Percentiles rank a stretch among this genome's conserved stretches.
Evolutionary conservation across 495 filamentous ascomycete genomes (phyloP).

Genomic region (Penicillium atrosanguineum): DNA sequence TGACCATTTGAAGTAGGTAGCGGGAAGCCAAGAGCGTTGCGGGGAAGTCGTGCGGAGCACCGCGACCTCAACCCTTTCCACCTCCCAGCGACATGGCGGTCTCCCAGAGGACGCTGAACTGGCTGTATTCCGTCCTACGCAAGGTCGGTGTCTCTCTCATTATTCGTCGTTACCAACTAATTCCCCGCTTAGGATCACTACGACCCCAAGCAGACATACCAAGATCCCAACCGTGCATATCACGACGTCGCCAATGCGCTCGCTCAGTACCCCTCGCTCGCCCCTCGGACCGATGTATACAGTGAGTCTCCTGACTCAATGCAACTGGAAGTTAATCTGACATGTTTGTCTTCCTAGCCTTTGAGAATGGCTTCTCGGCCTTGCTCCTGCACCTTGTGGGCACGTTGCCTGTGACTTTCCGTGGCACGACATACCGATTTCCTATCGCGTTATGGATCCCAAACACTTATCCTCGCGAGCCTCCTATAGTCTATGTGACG

Average conservation of each 20-base stretch:
- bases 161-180: not conserved
- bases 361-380: slow-evolving; percentile 82
- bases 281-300: slow-evolving; percentile 93
- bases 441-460: slow-evolving; percentile 95
- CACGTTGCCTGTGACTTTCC: slow-evolving; percentile 83
- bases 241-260: slow-evolving; percentile 83
- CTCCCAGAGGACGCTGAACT: slow-evolving; percentile 84
- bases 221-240: slow-evolving; percentile 87
- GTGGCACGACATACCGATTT: slow-evolving; percentile 86
- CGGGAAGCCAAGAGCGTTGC: slow-evolving; percentile 18
- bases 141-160: slow-evolving; percentile 52
- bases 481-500: slow-evolving; percentile 83
- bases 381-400: slow-evolving; percentile 85
- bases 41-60: slow-evolving; percentile 26
- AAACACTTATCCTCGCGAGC: slow-evolving; percentile 80
- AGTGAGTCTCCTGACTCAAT: slow-evolving; percentile 54
- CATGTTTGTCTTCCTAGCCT: slow-evolving; percentile 52
- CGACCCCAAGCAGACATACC: slow-evolving; percentile 87
- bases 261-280: slow-evolving; percentile 76
- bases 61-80: slow-evolving; percentile 7
- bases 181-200: slow-evolving; percentile 70
- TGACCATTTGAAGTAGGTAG: no score
- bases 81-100: slow-evolving; percentile 59
- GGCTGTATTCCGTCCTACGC: slow-evolving; percentile 87
- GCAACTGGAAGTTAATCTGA: not conserved